Percentiles rank a stretch among this genome's conserved stretches.
phyloP scores from a whole-genome alignment of 352 stramenopile species.

The Peronosclerospora sorghi region DNA sequence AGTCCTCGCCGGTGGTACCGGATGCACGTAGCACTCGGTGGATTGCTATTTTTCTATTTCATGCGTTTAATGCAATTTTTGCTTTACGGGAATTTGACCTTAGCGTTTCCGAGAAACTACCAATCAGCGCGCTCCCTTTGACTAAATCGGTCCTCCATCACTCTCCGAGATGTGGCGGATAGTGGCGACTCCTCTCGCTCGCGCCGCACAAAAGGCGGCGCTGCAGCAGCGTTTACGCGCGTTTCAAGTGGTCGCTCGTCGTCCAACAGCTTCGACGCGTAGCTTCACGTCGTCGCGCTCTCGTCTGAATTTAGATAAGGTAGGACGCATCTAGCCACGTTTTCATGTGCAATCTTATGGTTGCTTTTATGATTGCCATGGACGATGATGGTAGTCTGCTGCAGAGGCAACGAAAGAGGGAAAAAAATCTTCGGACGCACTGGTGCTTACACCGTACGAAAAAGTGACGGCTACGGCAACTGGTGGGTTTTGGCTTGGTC shows the following conservation, averaged over 20 bases:
- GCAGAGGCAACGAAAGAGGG: conserved; percentile 30
- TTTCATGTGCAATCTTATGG: not conserved
- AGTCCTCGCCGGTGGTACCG: conserved; percentile 37
- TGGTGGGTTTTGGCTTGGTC: conserved; percentile 81
- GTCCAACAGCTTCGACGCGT: conserved; percentile 10
- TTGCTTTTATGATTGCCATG: not conserved
- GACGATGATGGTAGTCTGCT: conserved; percentile 12
- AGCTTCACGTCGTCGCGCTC: conserved; percentile 36
- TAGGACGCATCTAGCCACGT: conserved; percentile 4
- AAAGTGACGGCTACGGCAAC: conserved; percentile 88
- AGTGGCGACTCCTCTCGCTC: conserved; percentile 11
- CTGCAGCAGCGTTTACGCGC: conserved; percentile 13
- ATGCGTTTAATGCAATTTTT: no score
- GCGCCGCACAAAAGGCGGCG: conserved; percentile 15
- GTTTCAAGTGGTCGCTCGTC: conserved; percentile 15
- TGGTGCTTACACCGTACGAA: conserved; percentile 89
- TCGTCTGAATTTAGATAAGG: conserved; percentile 48
- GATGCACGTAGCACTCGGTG: conserved; percentile 28
- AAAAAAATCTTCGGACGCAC: conserved; percentile 49
- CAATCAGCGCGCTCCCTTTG: conserved; percentile 2
- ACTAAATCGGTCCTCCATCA: conserved; percentile 3
- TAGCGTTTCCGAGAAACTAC: not conserved
- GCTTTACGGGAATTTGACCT: no score
- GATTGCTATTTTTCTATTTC: no score
- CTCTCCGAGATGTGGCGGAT: conserved; percentile 25